A percentile compares a stretch with the other conserved stretches of the same genome.
phyloP scores from a whole-genome alignment of 352 stramenopile species.

The Globisporangium alternatum region DNA sequence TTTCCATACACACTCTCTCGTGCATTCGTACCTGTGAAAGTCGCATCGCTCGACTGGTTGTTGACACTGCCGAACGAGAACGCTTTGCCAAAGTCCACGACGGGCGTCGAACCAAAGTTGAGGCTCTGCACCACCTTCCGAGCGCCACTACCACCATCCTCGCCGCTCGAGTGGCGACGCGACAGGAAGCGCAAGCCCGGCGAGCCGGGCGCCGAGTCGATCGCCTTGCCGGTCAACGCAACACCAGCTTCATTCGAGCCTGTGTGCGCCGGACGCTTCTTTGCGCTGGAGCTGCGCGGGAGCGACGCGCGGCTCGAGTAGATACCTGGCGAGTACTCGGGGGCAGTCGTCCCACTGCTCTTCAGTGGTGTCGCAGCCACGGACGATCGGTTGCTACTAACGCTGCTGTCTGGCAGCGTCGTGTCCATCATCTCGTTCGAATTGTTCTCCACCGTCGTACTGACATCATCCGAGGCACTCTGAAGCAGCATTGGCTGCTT shows the following conservation, averaged over 20 bases:
- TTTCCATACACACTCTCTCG: too few relatives aligned
- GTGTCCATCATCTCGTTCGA: constrained; percentile 4
- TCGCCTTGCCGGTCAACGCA: constrained; percentile 27
- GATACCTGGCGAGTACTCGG: constrained; percentile 62
- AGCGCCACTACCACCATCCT: constrained; percentile 14
- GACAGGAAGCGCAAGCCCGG: constrained; percentile 27
- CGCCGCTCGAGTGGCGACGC: constrained; percentile 34
- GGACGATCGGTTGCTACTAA: not conserved
- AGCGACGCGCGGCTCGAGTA: constrained; percentile 56
- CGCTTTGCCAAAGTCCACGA: constrained; percentile 11
- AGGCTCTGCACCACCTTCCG: constrained; percentile 42
- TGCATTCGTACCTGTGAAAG: constrained; percentile 11
- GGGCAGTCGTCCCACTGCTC: not conserved
- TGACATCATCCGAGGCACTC: constrained; percentile 6
- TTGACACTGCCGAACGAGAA: constrained; percentile 3
- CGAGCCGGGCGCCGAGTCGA: constrained; percentile 46
- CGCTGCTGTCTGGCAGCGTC: not conserved
- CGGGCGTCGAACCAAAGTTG: constrained; percentile 42
- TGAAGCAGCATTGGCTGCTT: constrained; percentile 13
- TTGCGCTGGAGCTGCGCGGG: constrained; percentile 30
- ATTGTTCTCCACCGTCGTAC: not conserved
- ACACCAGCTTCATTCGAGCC: constrained; percentile 5
- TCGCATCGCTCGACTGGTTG: constrained; percentile 3
- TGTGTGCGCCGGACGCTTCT: constrained; percentile 23
- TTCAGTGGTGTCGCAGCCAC: constrained; percentile 1